phyloP scores from a whole-genome alignment of 352 stramenopile species.

The Saprolegnia parasitica region DNA sequence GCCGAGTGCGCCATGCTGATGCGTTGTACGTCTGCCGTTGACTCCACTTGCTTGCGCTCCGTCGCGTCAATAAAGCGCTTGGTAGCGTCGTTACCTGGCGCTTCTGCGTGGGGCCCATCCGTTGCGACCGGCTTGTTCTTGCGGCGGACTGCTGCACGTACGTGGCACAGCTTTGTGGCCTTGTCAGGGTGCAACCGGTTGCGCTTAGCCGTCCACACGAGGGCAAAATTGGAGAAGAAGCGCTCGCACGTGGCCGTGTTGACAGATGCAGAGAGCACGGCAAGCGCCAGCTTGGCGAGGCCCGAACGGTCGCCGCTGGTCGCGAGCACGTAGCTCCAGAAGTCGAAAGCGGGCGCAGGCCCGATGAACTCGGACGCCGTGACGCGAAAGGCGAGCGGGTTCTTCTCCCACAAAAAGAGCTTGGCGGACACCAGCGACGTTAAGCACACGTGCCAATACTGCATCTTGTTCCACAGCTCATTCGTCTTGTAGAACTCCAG shows the following conservation, averaged over 20 bases:
- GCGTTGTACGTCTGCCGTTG: background rate
- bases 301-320: background rate
- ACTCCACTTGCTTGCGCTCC: background rate
- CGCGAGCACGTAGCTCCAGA: background rate
- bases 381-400: background rate
- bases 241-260: background rate
- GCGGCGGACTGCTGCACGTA: background rate
- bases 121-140: background rate
- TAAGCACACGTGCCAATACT: background rate
- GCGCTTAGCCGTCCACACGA: background rate
- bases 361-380: background rate
- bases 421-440: background rate
- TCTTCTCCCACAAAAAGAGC: background rate
- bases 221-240: background rate
- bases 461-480: background rate
- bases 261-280: background rate
- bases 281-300: background rate
- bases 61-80: background rate
- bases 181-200: background rate
- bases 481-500: background rate
- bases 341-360: background rate
- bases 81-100: background rate
- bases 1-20: background rate
- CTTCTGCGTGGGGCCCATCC: background rate
- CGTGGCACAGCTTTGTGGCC: background rate